Percentiles rank a stretch among this genome's conserved stretches.
These are phyloP conservation scores for Blastomyces percursus DNA, from an alignment of 2,329 filamentous ascomycete species.

Conservation along the genomic window DNA sequence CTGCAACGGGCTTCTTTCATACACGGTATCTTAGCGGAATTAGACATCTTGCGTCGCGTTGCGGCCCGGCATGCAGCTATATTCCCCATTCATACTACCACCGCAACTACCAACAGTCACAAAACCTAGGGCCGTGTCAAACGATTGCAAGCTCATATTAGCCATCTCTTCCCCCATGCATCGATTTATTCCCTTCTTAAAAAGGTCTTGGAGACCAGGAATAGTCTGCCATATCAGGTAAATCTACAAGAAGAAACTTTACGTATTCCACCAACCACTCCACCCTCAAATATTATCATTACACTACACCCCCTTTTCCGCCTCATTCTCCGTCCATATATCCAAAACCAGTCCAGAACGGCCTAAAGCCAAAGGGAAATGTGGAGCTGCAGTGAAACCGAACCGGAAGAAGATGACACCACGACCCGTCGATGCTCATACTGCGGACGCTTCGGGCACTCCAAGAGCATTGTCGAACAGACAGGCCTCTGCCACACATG, in stretches of 20 bases:
- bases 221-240: neutral
- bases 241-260: neutral
- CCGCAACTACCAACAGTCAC: neutral
- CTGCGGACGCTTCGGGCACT: slow-evolving; percentile 14
- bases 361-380: slow-evolving; percentile 9
- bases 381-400: slow-evolving; percentile 13
- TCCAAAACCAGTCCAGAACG: neutral
- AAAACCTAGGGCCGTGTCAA: neutral
- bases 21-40: neutral
- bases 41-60: neutral
- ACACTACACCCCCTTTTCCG: neutral
- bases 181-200: neutral
- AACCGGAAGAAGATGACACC: slow-evolving; percentile 10
- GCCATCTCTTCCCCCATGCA: neutral
- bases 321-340: neutral
- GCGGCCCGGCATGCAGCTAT: no score
- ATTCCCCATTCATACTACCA: neutral
- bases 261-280: neutral
- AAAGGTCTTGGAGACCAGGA: neutral
- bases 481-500: slow-evolving; percentile 13
- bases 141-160: neutral
- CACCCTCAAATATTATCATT: neutral
- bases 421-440: slow-evolving; percentile 14
- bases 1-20: neutral
- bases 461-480: slow-evolving; percentile 5